Conservation (phyloP, 2,329 filamentous ascomycete genomes). For the Trichocomaceae sp. region DNA sequence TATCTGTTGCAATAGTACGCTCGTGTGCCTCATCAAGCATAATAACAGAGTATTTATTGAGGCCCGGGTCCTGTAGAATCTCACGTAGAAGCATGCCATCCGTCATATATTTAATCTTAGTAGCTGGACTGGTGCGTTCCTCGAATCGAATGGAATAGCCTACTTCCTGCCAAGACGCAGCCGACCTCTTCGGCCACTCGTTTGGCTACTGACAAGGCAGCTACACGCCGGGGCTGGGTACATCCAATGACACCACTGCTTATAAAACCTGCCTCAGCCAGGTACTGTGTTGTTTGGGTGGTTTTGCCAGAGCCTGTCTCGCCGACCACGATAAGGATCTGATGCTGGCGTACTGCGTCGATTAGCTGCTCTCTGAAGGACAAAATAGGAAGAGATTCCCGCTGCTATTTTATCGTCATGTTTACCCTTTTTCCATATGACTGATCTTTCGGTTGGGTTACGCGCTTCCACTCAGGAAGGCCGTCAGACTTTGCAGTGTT, state of each 20-base stretch:
- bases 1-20: slow-evolving; percentile 90
- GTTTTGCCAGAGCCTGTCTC: slow-evolving; percentile 53
- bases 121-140: slow-evolving; percentile 79
- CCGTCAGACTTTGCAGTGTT: slow-evolving; percentile 38
- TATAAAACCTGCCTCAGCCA: slow-evolving; percentile 85
- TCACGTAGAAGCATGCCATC: slow-evolving; percentile 97
- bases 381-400: slow-evolving; percentile 82
- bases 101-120: slow-evolving; percentile 99
- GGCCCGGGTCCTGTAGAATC: slow-evolving; percentile 82
- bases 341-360: slow-evolving; percentile 78
- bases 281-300: slow-evolving; percentile 73
- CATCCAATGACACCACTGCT: slow-evolving; percentile 88
- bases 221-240: slow-evolving; percentile 93
- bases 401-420: slow-evolving; percentile 90
- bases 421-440: slow-evolving; percentile 78
- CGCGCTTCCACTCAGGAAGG: slow-evolving; percentile 89
- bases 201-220: slow-evolving; percentile 95
- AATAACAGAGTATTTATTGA: slow-evolving; percentile 87
- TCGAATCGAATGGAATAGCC: slow-evolving; percentile 98
- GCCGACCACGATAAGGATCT: slow-evolving; percentile 90
- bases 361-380: slow-evolving; percentile 82
- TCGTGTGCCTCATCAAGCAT: slow-evolving; percentile 99
- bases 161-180: slow-evolving; percentile 85
- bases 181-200: slow-evolving; percentile 95
- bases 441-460: slow-evolving; percentile 70